Base-by-base conservation (phyloP, 2,329 filamentous ascomycete species). In the Fusarium coffeatum region DNA sequence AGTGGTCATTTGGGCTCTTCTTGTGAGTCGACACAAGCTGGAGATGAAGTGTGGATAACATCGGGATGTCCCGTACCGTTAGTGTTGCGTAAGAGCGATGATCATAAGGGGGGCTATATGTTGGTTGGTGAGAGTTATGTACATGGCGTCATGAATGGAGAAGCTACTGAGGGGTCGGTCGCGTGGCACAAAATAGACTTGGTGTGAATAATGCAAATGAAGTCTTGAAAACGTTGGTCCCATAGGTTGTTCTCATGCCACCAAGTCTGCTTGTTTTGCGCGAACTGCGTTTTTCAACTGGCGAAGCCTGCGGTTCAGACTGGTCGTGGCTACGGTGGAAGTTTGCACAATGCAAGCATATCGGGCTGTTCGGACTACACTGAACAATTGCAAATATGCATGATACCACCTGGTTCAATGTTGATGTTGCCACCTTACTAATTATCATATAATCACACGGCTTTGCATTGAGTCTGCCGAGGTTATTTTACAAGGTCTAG, bases 61-160 rank as follows among this genome's bases (percentile, higher is more conserved):
- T 55, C 37, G 5, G 48, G 48, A 11, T 55, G 55, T 37, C 55
- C 55, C 18, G 55, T 50, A 7, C 48, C 55, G 4, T n/a, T 59
- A 4, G 55, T 55, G 13, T 0, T 37, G 28, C n/a, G 48, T n/a
- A 37, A 37, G 18, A 37, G 34, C 12, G 18, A 6, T 7, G 18
- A n/a, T 37, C 15, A 25, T 8, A 1, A 34, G 8, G 37, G 23
- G 7, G 11, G 18, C 6, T 59, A 55, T 13, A 23, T 5, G 22
- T 11, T 59, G 11, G 28, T 59, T 7, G 55, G 55, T 0, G 37
- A 59, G 15, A 30, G 27, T 7, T 55, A 45, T 59, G 37, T 55
- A 2, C 55, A 59, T 23, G 37, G 55, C 2, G 16, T 59, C 0
- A 59, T 59, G 55, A 2, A 43, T n/a, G 55, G 55, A 5, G 55